Evolutionary conservation across 768 basidiomycete species (phyloP).

Genomic region (Rhodotorula taiwanensis): DNA sequence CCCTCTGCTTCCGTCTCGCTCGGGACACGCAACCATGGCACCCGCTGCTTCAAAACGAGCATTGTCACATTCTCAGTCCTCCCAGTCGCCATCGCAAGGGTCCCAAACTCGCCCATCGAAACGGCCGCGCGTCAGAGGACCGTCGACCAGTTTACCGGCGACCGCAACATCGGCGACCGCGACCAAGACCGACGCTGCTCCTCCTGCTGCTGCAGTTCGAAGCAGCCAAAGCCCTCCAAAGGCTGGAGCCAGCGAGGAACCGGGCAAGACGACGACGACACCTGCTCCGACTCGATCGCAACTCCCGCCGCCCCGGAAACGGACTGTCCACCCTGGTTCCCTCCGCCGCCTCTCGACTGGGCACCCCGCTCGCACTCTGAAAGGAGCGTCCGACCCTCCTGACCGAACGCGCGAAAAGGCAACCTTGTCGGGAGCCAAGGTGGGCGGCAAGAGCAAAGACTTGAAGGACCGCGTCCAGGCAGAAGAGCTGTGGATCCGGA

Average conservation of each 20-base stretch:
- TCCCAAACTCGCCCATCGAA: neutral
- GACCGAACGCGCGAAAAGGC: neutral
- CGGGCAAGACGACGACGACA: no score
- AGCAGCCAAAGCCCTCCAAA: no score
- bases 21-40: no score
- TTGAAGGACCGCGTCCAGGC: neutral
- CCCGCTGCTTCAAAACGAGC: neutral
- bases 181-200: no score
- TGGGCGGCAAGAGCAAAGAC: conserved; percentile 30
- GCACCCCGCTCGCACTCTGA: neutral
- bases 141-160: no score
- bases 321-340: conserved; percentile 1
- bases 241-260: no score
- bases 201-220: no score
- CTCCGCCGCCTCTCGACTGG: conserved; percentile 26
- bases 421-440: conserved; percentile 14
- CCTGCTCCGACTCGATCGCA: no score
- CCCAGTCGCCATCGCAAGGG: neutral
- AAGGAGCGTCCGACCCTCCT: no score
- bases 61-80: neutral
- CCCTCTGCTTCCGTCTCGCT: no score
- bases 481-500: conserved; percentile 25
- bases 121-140: neutral
- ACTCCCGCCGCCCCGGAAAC: conserved; percentile 7
- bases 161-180: no score